phyloP scores from a whole-genome alignment of 106 monocot species.

The Platanthera zijinensis region DNA sequence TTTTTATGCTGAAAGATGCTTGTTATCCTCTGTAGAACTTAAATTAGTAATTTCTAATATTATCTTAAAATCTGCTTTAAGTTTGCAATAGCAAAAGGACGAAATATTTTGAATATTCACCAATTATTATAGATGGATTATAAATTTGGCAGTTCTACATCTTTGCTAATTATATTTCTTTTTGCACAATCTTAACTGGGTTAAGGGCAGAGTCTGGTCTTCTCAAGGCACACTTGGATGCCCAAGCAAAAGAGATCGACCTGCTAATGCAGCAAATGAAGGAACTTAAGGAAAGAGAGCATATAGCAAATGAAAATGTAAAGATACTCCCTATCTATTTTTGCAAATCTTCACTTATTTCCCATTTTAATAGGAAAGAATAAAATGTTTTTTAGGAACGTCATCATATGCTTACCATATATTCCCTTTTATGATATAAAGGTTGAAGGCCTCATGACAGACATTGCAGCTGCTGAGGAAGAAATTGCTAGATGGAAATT shows the following conservation, averaged over 20 bases:
- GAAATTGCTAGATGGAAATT: slow-evolving; percentile 94
- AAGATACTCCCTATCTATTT: background rate
- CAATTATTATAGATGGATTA: background rate
- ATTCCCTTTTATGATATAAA: slow-evolving; percentile 19
- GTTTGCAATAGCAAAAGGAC: background rate
- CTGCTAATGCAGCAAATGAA: slow-evolving; percentile 51
- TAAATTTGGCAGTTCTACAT: background rate
- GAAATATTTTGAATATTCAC: background rate
- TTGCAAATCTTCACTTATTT: background rate
- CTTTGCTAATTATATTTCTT: slow-evolving; percentile 15
- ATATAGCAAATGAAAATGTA: slow-evolving; percentile 88
- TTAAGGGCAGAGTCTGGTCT: slow-evolving; percentile 97
- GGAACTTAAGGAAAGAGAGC: slow-evolving; percentile 85
- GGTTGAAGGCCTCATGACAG: slow-evolving; percentile 99
- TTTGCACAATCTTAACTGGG: slow-evolving; percentile 30
- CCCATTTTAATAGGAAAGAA: background rate
- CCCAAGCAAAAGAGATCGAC: slow-evolving; percentile 79
- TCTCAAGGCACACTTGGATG: slow-evolving; percentile 66
- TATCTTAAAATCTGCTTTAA: background rate
- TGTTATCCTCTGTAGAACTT: background rate
- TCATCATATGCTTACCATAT: slow-evolving; percentile 1
- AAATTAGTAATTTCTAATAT: background rate
- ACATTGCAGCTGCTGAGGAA: slow-evolving; percentile 92
- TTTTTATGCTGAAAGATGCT: background rate
- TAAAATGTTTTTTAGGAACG: background rate